Conservation (phyloP, 495 filamentous ascomycete species). For the Neurospora pannonica region DNA sequence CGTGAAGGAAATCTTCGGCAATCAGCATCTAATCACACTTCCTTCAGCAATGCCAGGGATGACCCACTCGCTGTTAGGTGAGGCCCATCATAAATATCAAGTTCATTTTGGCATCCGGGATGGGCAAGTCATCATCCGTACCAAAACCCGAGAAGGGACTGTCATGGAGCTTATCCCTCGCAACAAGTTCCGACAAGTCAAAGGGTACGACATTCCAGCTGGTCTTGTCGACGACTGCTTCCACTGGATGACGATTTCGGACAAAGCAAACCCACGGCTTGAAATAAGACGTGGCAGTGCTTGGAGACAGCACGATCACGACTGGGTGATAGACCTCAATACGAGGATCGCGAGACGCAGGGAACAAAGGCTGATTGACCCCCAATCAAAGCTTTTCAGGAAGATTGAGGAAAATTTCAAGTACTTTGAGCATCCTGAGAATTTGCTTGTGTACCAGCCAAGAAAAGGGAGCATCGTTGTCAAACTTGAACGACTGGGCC, state of each 20-base stretch:
- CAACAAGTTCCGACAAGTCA: not conserved
- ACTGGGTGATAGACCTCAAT: not conserved
- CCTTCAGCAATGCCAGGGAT: not conserved
- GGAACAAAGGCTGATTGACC: not conserved
- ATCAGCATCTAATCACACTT: not conserved
- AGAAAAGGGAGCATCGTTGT: not conserved
- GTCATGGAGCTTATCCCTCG: not conserved
- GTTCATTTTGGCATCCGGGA: not conserved
- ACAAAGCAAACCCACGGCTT: not conserved
- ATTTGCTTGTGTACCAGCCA: not conserved
- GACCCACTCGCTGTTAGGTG: not conserved
- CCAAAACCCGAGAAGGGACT: not conserved
- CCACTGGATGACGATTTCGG: constrained; percentile 1
- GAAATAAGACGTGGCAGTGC: not conserved
- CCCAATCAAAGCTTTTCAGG: not conserved
- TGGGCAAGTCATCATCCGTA: not conserved
- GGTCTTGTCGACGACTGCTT: not conserved
- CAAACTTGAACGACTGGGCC: not conserved
- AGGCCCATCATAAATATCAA: not conserved
- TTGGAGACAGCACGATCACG: not conserved
- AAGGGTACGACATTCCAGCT: not conserved
- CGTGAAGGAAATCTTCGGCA: not conserved
- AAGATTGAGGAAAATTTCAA: not conserved
- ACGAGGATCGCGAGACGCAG: not conserved
- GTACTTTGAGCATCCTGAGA: not conserved